Evolutionary conservation across 768 basidiomycete genomes (phyloP), one percentile per base, ranked within the genome.

Genomic region (Asterophora parasitica): DNA sequence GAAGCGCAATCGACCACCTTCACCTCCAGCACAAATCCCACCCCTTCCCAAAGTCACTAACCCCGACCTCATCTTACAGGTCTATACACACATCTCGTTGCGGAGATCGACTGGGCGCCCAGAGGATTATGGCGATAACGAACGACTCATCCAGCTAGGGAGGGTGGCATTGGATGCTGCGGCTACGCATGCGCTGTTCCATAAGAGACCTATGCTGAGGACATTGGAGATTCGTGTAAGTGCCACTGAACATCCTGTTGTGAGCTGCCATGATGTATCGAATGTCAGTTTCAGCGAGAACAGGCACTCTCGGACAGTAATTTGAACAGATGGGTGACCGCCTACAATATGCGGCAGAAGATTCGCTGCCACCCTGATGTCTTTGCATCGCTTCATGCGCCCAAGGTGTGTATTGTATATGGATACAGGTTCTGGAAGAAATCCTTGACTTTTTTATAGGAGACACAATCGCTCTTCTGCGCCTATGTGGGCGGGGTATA

Each of bases 401-500:
- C 75, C 3, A 65, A 76, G 76, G 76, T 76, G 60, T 47, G 65
- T 56, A 28, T 57, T 54, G 40, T 43, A 53, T 57, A 31, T 46
- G 48, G 42, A 44, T 26, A 37, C 31, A 9, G 17, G 41, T 36
- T 10, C 41, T 42, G 42, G 45, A 26, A 58, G 45, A 26, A 58
- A 31, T 17, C 7, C 20, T 32, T 38, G 53, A 28, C 56, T 46
- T 44, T 43, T 52, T 50, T 38, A 43, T 33, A 83, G 81, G 81
- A 85, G 68, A 73, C 74, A 5, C 71, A 70, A 28, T 59, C 70
- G 13, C 65, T 87, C 15, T 85, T 88, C 60, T 69, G 76, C 55
- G 79, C 84, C 34, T 87, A 86, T 66, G 72, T 83, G 28, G 85
- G 82, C 37, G 85, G 77, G 32, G 72, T 85, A 20, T 85, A 74